phyloP scores from a whole-genome alignment of 2,329 filamentous ascomycete genomes.

The Neonectria hederae region DNA sequence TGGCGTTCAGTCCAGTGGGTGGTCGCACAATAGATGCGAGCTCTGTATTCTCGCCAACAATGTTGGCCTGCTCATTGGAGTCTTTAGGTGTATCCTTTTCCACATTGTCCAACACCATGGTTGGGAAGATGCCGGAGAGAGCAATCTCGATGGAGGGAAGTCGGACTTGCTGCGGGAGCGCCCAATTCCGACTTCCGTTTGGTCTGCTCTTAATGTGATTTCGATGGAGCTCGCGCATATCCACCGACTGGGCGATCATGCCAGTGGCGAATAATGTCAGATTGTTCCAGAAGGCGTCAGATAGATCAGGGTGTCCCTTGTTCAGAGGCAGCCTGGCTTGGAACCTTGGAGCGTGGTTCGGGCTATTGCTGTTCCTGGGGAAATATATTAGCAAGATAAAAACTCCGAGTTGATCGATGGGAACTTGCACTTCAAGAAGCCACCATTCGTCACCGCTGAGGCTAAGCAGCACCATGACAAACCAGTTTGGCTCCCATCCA shows the following conservation, averaged over 20 bases:
- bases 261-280: constrained; percentile 60
- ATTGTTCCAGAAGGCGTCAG: constrained; percentile 62
- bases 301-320: constrained; percentile 55
- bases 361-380: constrained; percentile 40
- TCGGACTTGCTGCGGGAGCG: constrained; percentile 54
- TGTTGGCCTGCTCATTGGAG: constrained; percentile 12
- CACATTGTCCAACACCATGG: constrained; percentile 43
- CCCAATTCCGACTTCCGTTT: constrained; percentile 48
- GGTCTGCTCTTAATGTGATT: constrained; percentile 54
- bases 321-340: constrained; percentile 56
- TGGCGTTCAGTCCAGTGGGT: constrained; percentile 24
- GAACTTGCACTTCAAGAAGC: constrained; percentile 70
- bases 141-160: constrained; percentile 60
- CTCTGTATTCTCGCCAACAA: constrained; percentile 26
- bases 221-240: constrained; percentile 58
- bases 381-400: constrained; percentile 27
- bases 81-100: constrained; percentile 28
- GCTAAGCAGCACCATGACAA: constrained; percentile 75
- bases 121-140: constrained; percentile 57
- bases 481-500: constrained; percentile 79
- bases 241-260: constrained; percentile 61
- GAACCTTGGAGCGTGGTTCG: constrained; percentile 41
- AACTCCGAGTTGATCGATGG: neutral
- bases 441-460: constrained; percentile 82
- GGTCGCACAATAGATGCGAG: constrained; percentile 38